Conservation (phyloP, 2,329 filamentous ascomycete genomes). For the Curvularia hawaiiensis region DNA sequence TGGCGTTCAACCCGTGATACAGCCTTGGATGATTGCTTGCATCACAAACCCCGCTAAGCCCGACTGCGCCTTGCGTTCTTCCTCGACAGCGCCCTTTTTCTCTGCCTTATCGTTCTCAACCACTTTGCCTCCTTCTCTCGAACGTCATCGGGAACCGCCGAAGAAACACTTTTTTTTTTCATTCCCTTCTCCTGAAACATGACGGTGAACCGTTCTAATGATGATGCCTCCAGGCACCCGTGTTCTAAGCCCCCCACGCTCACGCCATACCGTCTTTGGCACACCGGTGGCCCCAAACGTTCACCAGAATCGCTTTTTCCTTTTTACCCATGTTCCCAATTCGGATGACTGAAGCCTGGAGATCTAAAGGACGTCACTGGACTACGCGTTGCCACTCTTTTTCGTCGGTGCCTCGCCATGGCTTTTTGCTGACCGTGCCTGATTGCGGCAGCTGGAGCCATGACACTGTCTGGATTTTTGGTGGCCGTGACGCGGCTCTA, state of each 20-base stretch:
- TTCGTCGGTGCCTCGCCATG: conserved; percentile 20
- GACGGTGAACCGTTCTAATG: conserved; percentile 1
- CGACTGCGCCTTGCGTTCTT: conserved; percentile 16
- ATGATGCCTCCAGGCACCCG: conserved; percentile 22
- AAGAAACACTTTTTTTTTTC: not conserved
- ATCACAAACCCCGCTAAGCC: conserved; percentile 16
- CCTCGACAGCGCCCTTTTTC: conserved; percentile 15
- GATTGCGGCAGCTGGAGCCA: conserved; percentile 21
- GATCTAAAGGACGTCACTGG: conserved; percentile 19
- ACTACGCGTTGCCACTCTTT: conserved; percentile 18
- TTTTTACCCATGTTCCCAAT: conserved; percentile 16
- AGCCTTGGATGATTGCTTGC: conserved; percentile 10
- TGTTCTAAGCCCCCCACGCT: conserved; percentile 24
- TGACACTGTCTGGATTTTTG: not conserved
- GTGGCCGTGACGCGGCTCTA: conserved; percentile 20
- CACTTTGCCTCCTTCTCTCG: not conserved
- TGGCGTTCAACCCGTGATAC: conserved; percentile 15
- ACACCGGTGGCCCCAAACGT: conserved; percentile 32
- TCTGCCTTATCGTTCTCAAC: conserved; percentile 13
- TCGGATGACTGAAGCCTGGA: conserved; percentile 26
- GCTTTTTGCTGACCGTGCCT: conserved; percentile 32
- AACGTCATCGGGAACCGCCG: conserved; percentile 7
- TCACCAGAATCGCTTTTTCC: conserved; percentile 17
- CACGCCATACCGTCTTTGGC: conserved; percentile 24
- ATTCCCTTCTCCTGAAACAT: conserved; percentile 1